Percentiles rank a stretch among this genome's conserved stretches.
Conservation (phyloP, 2,329 filamentous ascomycete species). For the Pyrenophora graminea region DNA sequence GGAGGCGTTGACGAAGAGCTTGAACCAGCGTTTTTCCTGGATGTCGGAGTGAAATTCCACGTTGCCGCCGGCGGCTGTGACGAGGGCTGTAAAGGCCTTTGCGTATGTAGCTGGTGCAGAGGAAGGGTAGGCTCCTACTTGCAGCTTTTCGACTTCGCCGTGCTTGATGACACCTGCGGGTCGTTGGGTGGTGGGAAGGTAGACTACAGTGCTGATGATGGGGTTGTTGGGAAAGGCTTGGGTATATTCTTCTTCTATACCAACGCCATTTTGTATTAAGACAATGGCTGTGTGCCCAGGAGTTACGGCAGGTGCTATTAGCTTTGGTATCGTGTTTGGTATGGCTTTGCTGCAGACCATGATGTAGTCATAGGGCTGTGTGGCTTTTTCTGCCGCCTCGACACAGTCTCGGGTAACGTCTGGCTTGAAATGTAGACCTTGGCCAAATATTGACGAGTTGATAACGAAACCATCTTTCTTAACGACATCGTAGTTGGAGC, state of each 20-base stretch:
- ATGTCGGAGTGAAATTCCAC: conserved; percentile 59
- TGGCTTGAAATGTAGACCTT: conserved; percentile 42
- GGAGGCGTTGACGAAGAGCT: conserved; percentile 63
- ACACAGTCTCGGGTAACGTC: conserved; percentile 41
- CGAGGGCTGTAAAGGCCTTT: conserved; percentile 47
- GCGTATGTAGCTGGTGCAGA: conserved; percentile 20
- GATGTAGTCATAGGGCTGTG: conserved; percentile 52
- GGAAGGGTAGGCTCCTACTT: conserved; percentile 57
- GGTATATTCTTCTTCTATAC: conserved; percentile 61
- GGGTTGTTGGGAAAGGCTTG: conserved; percentile 56
- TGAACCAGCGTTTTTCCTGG: conserved; percentile 63
- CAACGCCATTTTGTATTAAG: conserved; percentile 66
- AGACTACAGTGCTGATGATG: conserved; percentile 61
- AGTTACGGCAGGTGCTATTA: conserved; percentile 49
- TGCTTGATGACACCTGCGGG: conserved; percentile 54
- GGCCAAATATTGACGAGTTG: conserved; percentile 46
- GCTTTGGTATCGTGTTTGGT: conserved; percentile 43
- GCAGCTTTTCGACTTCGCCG: conserved; percentile 53
- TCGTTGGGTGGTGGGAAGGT: conserved; percentile 58
- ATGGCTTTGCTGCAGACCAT: conserved; percentile 55
- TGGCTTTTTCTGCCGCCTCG: conserved; percentile 38
- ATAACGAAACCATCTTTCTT: conserved; percentile 49
- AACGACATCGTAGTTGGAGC: conserved; percentile 52
- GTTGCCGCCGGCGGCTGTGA: conserved; percentile 52
- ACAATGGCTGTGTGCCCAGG: conserved; percentile 57